A percentile compares a stretch with the other conserved stretches of the same genome.
Evolutionary conservation across 306 rosid species (phyloP).

Genomic region (Quercus agrifolia): DNA sequence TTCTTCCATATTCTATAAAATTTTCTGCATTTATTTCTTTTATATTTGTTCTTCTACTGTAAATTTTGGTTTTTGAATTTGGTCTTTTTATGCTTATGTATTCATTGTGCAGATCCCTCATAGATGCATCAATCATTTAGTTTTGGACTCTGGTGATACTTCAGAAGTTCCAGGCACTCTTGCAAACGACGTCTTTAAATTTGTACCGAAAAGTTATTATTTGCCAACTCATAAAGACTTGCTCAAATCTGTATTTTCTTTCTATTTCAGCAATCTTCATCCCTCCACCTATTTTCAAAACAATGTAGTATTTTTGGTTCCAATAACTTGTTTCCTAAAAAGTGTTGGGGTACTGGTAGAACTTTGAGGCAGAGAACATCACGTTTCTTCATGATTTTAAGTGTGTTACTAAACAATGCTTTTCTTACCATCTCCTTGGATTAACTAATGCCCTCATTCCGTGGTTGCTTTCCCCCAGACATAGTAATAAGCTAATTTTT

Average conservation of each 20-base stretch:
- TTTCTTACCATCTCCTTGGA: background rate
- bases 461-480: background rate
- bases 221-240: slow-evolving; percentile 41
- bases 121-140: slow-evolving; percentile 72
- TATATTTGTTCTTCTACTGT: slow-evolving; percentile 5
- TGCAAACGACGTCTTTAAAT: slow-evolving; percentile 71
- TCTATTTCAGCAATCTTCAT: background rate
- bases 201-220: slow-evolving; percentile 38
- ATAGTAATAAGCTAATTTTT: background rate
- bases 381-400: slow-evolving; percentile 27
- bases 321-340: slow-evolving; percentile 13
- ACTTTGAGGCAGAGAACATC: slow-evolving; percentile 48
- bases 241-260: slow-evolving; percentile 27
- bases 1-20: slow-evolving; percentile 34
- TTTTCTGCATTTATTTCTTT: slow-evolving; percentile 15
- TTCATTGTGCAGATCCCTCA: slow-evolving; percentile 73
- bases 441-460: slow-evolving; percentile 1
- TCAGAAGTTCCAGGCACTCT: slow-evolving; percentile 73
- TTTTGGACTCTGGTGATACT: slow-evolving; percentile 84
- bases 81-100: slow-evolving; percentile 52
- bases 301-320: slow-evolving; percentile 12
- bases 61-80: slow-evolving; percentile 30
- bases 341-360: slow-evolving; percentile 32
- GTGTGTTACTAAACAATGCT: slow-evolving; percentile 26
- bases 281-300: slow-evolving; percentile 24